Conservation (phyloP, 257 asterid genomes). For the Scutellaria barbata region DNA sequence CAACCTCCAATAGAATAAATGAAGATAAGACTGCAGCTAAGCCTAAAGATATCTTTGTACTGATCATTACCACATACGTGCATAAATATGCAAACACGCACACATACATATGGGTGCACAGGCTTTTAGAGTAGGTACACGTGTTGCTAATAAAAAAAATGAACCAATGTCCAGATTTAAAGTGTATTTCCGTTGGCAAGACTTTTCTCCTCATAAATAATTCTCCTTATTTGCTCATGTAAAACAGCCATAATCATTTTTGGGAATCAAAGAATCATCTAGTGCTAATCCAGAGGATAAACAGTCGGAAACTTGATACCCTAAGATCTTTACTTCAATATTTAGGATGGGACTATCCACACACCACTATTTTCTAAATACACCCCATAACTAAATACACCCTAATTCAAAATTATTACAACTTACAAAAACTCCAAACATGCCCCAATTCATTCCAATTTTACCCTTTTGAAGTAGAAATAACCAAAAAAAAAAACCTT, state of each 20-base stretch:
- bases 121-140: neutral
- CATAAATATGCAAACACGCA: no score
- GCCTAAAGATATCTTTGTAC: neutral
- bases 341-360: no score
- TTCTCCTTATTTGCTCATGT: neutral
- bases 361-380: no score
- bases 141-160: neutral
- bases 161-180: neutral
- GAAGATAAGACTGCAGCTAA: no score
- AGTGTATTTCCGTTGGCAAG: neutral
- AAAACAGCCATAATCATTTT: conserved; percentile 15
- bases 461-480: no score
- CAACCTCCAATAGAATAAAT: neutral
- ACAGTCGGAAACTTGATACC: neutral
- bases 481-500: no score
- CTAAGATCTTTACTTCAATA: neutral
- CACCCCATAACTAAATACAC: no score
- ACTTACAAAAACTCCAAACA: no score
- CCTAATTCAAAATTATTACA: no score
- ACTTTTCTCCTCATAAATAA: neutral
- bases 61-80: neutral
- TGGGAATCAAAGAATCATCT: neutral
- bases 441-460: no score
- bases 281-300: neutral
- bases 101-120: no score